These are phyloP conservation scores for Monoraphidium neglectum DNA, from an alignment of 139 green algal species.

Conservation along the genomic window DNA sequence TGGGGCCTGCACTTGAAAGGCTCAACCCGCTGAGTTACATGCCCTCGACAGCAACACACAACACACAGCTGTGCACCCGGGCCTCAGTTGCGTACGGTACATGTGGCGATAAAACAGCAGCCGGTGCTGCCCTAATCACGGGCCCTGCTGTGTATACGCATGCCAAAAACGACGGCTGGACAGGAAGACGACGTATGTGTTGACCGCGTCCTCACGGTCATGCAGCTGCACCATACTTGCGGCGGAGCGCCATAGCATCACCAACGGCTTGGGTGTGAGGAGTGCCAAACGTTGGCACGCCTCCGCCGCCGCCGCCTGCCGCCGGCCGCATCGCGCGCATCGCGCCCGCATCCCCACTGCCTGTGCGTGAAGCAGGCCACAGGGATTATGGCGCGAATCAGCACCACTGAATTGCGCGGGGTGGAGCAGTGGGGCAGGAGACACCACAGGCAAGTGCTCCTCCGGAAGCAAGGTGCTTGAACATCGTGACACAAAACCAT, in stretches of 20 bases:
- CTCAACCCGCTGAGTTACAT: no score
- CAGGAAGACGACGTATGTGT: no score
- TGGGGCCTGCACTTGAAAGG: no score
- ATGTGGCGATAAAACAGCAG: no score
- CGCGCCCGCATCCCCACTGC: slow-evolving; percentile 18
- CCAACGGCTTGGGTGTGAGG: slow-evolving; percentile 11
- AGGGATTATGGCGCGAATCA: slow-evolving; percentile 11
- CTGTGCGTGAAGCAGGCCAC: neutral
- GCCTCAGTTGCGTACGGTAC: no score
- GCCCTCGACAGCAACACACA: no score
- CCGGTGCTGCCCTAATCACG: no score
- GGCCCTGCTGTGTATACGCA: no score
- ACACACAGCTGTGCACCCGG: no score
- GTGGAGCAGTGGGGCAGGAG: neutral
- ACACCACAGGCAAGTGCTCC: neutral
- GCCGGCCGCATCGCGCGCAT: neutral
- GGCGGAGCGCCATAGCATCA: slow-evolving; percentile 6
- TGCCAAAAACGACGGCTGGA: no score
- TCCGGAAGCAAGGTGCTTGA: slow-evolving; percentile 8
- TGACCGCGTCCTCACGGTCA: no score
- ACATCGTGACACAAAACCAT: neutral
- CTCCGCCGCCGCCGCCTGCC: neutral
- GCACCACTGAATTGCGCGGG: neutral
- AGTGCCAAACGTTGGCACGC: slow-evolving; percentile 8
- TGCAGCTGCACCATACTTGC: slow-evolving; percentile 18